Evolutionary conservation across 2,329 filamentous ascomycete genomes (phyloP).

Genomic region (Beauveria sp.): DNA sequence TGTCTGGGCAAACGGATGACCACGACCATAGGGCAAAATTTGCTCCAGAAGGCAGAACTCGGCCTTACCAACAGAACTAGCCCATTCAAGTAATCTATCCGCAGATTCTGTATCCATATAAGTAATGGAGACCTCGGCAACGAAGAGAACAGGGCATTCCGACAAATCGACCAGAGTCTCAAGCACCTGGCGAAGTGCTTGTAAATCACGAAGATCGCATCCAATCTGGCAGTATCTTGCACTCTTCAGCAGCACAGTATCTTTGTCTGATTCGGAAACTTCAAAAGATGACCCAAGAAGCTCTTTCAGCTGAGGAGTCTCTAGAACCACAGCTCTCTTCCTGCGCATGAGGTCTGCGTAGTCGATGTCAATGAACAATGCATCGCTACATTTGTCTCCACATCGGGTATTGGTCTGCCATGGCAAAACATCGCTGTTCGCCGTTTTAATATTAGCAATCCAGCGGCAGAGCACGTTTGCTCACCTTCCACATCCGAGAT

Average conservation of each 20-base stretch:
- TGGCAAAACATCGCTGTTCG: conserved; percentile 70
- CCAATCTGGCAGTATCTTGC: conserved; percentile 70
- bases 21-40: conserved; percentile 66
- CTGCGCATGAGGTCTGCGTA: conserved; percentile 71
- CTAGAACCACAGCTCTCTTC: conserved; percentile 62
- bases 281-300: conserved; percentile 25
- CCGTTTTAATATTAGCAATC: background rate
- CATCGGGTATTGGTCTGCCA: conserved; percentile 74
- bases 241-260: conserved; percentile 53
- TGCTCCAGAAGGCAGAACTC: conserved; percentile 86
- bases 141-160: conserved; percentile 62
- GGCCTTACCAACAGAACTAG: conserved; percentile 61
- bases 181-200: conserved; percentile 52
- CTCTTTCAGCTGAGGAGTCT: conserved; percentile 48
- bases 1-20: conserved; percentile 77
- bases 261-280: conserved; percentile 31
- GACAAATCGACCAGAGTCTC: conserved; percentile 49
- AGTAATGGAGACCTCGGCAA: conserved; percentile 84
- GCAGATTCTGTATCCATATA: conserved; percentile 75
- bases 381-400: conserved; percentile 46
- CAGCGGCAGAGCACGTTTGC: conserved; percentile 25
- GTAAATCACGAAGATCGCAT: conserved; percentile 68
- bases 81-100: conserved; percentile 71
- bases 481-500: conserved; percentile 86
- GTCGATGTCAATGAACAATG: conserved; percentile 76